Evolutionary conservation across 2,329 filamentous ascomycete species (phyloP), one percentile per base, ranked within the genome.

Genomic region (Aspergillus felis): DNA sequence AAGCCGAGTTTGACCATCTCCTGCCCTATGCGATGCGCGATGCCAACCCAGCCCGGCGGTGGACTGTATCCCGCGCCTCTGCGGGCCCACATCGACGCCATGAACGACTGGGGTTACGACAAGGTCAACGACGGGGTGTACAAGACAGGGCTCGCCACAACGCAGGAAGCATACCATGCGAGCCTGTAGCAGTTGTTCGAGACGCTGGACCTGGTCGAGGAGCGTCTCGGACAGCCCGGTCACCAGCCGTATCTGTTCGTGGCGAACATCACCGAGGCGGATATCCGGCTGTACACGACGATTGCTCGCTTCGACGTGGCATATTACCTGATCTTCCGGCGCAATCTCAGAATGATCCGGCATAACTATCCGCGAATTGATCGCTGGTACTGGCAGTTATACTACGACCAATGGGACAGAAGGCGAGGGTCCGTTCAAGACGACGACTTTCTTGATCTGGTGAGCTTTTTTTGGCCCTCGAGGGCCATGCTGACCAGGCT

Each of bases 281-380:
- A 94, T 68, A 81, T 94, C 51, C 75, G 90, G 46, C 77, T 94
- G 69, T 88, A 83, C 65, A 84, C 87, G 22, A 89, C 87, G 0
- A 78, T 89, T 41, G 80, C 87, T 53, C 82, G 87, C 1, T 89
- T 89, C 61, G 87, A 90, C 62, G 77, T 82, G 46, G 87, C 88
- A 62, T 93, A 93, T 72, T 87, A 93, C 61, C 87, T 90, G 71
- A 87, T 92, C 75, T 93, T 93, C 81, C 89, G 89, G 76, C 88
- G 85, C 64, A 88, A 88, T 59, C 66, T 87, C 20, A 84, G 81
- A 28, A 25, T 25, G 65, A 85, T 89, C 57, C 76, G 85, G 3
- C 78, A 86, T 62, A 83, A 87, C 64, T 88, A 85, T 61, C 79
- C 78, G 41, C 66, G 68, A 1, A 68, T 82, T 28, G 73, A 80